These are phyloP conservation scores for Penicillium lagena DNA, from an alignment of 495 filamentous ascomycete genomes.

Conservation along the genomic window DNA sequence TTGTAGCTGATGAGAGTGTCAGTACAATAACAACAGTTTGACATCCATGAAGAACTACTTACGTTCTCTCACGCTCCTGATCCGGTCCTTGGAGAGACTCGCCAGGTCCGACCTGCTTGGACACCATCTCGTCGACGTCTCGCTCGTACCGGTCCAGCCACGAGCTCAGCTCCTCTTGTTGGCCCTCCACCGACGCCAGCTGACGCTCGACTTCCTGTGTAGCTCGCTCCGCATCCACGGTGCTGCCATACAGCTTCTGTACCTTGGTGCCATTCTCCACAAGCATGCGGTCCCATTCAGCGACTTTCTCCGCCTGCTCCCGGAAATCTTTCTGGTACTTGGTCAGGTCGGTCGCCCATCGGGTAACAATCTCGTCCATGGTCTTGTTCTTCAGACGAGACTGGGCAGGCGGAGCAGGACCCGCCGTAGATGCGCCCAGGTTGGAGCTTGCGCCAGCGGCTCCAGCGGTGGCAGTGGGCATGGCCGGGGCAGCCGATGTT, in stretches of 20 bases:
- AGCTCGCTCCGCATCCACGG: slow-evolving; percentile 84
- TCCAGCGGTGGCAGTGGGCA: slow-evolving; percentile 21
- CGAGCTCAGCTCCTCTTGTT: slow-evolving; percentile 79
- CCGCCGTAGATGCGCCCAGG: slow-evolving; percentile 65
- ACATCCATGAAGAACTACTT: slow-evolving; percentile 17
- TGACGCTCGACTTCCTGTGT: slow-evolving; percentile 90
- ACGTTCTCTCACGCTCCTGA: slow-evolving; percentile 87
- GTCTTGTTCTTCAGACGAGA: slow-evolving; percentile 95
- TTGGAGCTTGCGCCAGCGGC: slow-evolving; percentile 20
- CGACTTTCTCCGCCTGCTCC: slow-evolving; percentile 76
- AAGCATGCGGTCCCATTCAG: slow-evolving; percentile 83
- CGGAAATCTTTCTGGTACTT: slow-evolving; percentile 97
- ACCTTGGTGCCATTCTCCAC: slow-evolving; percentile 92
- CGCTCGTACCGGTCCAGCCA: slow-evolving; percentile 86
- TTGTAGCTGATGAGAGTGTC: slow-evolving; percentile 53
- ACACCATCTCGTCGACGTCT: slow-evolving; percentile 80
- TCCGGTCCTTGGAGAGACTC: slow-evolving; percentile 79
- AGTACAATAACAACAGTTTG: slow-evolving; percentile 4
- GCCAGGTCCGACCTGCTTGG: slow-evolving; percentile 58
- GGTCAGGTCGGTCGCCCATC: slow-evolving; percentile 89
- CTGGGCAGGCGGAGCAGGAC: slow-evolving; percentile 67
- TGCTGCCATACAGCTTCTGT: slow-evolving; percentile 76
- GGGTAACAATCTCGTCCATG: slow-evolving; percentile 99
- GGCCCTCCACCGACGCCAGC: slow-evolving; percentile 75
- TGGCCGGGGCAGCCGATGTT: slow-evolving; percentile 12